Percentiles rank a stretch among this genome's conserved stretches.
These are phyloP conservation scores for Aspergillus tanneri DNA, from an alignment of 2,329 filamentous ascomycete genomes.

Conservation along the genomic window DNA sequence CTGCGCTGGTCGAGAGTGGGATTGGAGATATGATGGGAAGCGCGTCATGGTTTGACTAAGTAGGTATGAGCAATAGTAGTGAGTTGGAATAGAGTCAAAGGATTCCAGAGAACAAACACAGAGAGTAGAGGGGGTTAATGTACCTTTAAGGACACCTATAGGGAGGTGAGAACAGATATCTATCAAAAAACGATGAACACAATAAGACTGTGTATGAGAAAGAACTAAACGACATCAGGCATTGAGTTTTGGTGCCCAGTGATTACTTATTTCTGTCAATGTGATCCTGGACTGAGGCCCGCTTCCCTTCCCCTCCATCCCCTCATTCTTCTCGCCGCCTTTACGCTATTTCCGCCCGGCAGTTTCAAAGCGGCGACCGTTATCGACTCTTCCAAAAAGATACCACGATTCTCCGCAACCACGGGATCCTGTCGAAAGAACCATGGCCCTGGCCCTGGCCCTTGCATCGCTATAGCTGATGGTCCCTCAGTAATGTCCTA, in stretches of 20 bases:
- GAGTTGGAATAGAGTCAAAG: conserved; percentile 5
- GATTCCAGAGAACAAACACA: conserved; percentile 8
- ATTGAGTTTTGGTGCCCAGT: conserved; percentile 18
- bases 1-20: conserved; percentile 12
- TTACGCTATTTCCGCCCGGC: not conserved
- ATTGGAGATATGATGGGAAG: conserved; percentile 27
- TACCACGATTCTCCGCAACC: not conserved
- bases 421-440: too few relatives aligned
- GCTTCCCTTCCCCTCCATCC: conserved; percentile 18
- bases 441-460: too few relatives aligned
- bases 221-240: not conserved
- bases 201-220: not conserved
- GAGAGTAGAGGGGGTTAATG: conserved; percentile 2
- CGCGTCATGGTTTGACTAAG: conserved; percentile 36
- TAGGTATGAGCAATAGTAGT: conserved; percentile 4
- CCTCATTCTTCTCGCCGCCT: conserved; percentile 23
- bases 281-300: conserved; percentile 14
- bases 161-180: not conserved
- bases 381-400: not conserved
- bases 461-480: too few relatives aligned
- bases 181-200: not conserved
- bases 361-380: conserved; percentile 10
- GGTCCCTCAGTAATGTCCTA: too few relatives aligned
- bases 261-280: conserved; percentile 3
- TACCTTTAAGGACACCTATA: conserved; percentile 1